These are phyloP conservation scores for Andalucia godoyi DNA, from an alignment of 78 protist genomes.

Conservation along the genomic window DNA sequence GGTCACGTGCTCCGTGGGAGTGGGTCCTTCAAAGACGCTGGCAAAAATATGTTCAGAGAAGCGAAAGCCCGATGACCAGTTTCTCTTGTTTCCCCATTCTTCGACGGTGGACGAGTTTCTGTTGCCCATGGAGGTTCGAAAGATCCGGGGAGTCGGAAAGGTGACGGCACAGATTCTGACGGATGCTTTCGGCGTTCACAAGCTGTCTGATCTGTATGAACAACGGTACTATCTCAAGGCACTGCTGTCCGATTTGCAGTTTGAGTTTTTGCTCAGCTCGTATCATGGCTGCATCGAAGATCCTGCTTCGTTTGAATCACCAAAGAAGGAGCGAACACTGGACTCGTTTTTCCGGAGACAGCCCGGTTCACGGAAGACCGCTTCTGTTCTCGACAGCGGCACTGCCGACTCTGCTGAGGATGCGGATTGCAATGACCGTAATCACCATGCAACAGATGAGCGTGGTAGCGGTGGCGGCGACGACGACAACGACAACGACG, in stretches of 20 bases:
- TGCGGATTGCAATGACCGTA: not conserved
- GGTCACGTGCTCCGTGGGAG: slow-evolving; percentile 31
- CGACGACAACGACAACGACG: no score
- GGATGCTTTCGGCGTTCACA: not conserved
- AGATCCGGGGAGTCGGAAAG: slow-evolving; percentile 46
- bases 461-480: no score
- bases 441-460: no score
- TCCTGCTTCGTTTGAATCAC: no score
- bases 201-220: not conserved
- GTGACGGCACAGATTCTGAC: slow-evolving; percentile 15
- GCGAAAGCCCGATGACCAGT: slow-evolving; percentile 65
- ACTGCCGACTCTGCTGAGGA: not conserved
- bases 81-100: not conserved
- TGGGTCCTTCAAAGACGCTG: slow-evolving; percentile 17
- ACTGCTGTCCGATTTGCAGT: not conserved
- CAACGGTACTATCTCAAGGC: not conserved
- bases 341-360: no score
- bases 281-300: no score
- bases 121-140: slow-evolving; percentile 24
- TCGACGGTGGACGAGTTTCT: slow-evolving; percentile 7
- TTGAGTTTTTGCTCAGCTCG: not conserved
- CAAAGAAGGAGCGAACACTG: no score
- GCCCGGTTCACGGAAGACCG: no score
- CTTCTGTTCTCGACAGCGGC: not conserved
- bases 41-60: slow-evolving; percentile 42